phyloP scores from a whole-genome alignment of 495 filamentous ascomycete genomes.

The Aspergillus nanangensis region DNA sequence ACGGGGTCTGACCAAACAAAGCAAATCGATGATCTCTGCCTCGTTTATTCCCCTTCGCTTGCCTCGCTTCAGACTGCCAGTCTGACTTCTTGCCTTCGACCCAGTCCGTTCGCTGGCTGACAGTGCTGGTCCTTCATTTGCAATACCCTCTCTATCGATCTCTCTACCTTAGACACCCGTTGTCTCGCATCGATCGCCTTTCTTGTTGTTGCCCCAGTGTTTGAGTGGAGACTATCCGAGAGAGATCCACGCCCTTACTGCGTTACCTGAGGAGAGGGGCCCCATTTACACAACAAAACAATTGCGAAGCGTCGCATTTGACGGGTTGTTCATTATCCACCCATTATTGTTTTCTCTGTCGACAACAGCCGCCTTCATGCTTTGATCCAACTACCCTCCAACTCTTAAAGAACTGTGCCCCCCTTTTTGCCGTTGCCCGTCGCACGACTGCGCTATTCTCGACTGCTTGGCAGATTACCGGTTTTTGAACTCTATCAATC shows the following conservation, averaged over 20 bases:
- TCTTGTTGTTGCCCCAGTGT: slow-evolving; percentile 2
- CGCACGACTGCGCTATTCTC: not conserved
- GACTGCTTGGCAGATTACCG: too few relatives aligned
- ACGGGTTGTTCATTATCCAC: too few relatives aligned
- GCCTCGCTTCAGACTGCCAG: too few relatives aligned
- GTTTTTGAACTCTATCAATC: not conserved
- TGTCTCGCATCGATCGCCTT: not conserved
- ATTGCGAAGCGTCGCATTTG: too few relatives aligned
- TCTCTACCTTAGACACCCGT: not conserved
- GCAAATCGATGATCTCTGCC: not conserved
- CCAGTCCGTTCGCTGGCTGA: too few relatives aligned
- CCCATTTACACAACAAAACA: not conserved
- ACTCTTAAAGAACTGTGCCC: not conserved
- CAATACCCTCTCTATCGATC: too few relatives aligned
- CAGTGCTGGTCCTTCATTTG: too few relatives aligned
- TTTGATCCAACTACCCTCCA: not conserved
- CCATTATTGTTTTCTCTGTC: too few relatives aligned
- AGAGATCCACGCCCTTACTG: slow-evolving; percentile 10
- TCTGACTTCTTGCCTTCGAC: too few relatives aligned
- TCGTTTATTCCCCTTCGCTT: not conserved
- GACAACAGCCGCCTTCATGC: not conserved
- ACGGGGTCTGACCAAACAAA: not conserved
- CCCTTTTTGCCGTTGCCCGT: not conserved
- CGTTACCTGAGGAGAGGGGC: not conserved
- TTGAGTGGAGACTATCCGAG: slow-evolving; percentile 13